Evolutionary conservation across 2,329 filamentous ascomycete species (phyloP), one percentile per base, ranked within the genome.

Genomic region (Trematosphaeria pertusa): DNA sequence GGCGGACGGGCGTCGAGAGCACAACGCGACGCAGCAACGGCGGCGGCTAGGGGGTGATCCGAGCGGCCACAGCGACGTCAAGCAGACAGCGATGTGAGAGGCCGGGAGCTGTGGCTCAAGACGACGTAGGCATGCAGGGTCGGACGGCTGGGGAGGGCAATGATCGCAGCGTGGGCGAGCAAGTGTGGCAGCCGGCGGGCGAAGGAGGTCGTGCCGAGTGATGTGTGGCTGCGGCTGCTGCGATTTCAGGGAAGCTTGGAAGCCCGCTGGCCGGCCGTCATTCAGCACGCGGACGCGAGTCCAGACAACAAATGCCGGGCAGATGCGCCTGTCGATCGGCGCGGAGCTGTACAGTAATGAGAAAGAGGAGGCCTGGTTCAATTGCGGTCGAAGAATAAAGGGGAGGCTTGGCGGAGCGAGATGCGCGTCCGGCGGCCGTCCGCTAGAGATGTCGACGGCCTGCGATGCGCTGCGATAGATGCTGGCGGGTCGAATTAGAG

Each of bases 121-220:
- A 42, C 57, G 58, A 58, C 53, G 59, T 48, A 49, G 51, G 50
- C 55, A 58, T 65, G 58, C 62, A 65, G 59, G 61, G 53, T 58
- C 50, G 45, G 42, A 45, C n/a, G 43, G 52, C 58, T 61, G 53
- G 47, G 31, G 47, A 49, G 43, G 64, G 63, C 52, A 62, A 57
- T 54, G 59, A 60, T 60, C 39, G 60, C 50, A 50, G 53, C 37
- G 48, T 37, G 37, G 34, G 46, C 28, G 45, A 21, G 51, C 45
- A 46, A 34, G 50, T n/a, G n/a, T 44, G 50, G 47, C 41, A 48
- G 46, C 49, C 52, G 49, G 52, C 52, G 54, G 56, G 46, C 53
- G 53, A 56, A 52, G 59, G 50, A 44, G 50, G 41, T 56, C 57
- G 54, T 58, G 58, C 48, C 54, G 41, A n/a, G 46, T 52, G 48